Evolutionary conservation across 306 rosid species (phyloP).

Genomic region (Mucuna pruriens): DNA sequence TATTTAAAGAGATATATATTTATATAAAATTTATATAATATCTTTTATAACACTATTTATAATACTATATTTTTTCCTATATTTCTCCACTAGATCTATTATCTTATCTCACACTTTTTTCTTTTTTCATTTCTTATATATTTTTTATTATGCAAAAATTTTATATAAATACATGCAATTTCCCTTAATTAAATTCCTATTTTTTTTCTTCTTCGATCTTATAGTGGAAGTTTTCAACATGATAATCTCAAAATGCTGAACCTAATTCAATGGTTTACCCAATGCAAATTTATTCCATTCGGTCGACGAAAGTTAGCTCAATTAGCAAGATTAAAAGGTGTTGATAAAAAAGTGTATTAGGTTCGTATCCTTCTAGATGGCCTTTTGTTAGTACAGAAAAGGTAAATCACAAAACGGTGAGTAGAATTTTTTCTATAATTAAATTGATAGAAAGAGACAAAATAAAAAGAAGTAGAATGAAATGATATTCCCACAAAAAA

Average conservation of each 20-base stretch:
- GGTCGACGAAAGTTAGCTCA: background rate
- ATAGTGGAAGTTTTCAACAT: background rate
- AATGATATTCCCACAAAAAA: too few species aligned
- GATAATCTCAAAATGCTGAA: background rate
- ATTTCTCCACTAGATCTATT: too few species aligned
- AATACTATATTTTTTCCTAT: too few species aligned
- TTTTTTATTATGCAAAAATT: too few species aligned
- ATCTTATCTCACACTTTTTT: too few species aligned
- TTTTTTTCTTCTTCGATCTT: background rate
- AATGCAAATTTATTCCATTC: background rate
- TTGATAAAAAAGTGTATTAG: background rate
- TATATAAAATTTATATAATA: too few species aligned
- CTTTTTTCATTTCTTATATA: too few species aligned
- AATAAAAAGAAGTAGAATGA: too few species aligned
- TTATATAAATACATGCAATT: too few species aligned
- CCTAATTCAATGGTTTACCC: background rate
- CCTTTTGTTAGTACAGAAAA: background rate
- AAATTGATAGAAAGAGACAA: too few species aligned
- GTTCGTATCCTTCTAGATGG: background rate
- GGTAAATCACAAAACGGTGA: background rate
- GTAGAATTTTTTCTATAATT: too few species aligned
- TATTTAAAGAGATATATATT: slow-evolving; percentile 4
- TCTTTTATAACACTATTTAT: too few species aligned
- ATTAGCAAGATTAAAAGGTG: background rate
- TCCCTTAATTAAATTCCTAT: background rate